These are phyloP conservation scores for Polyplosphaeria fusca DNA, from an alignment of 495 filamentous ascomycete species.

Conservation along the genomic window DNA sequence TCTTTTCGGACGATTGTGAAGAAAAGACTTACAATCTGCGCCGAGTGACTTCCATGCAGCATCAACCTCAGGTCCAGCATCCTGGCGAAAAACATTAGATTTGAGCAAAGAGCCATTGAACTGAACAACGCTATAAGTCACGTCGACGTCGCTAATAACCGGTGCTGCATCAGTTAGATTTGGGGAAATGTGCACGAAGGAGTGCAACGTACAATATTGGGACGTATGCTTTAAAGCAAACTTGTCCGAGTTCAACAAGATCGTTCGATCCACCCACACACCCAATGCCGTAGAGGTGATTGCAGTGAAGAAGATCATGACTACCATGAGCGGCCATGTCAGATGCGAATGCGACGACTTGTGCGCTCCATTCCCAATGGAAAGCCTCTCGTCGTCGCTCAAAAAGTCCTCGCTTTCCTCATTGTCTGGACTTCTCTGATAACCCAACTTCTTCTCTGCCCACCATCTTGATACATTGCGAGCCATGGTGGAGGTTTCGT, in stretches of 20 bases:
- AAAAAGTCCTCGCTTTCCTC: slow-evolving; percentile 8
- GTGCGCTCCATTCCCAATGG: too few species aligned
- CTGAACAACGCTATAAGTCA: slow-evolving; percentile 36
- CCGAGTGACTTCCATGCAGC: slow-evolving; percentile 57
- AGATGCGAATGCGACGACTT: too few species aligned
- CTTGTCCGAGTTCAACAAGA: slow-evolving; percentile 3
- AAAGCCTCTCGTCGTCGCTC: background rate
- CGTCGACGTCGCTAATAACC: slow-evolving; percentile 38
- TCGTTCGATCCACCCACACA: background rate
- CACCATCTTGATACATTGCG: slow-evolving; percentile 7
- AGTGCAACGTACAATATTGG: slow-evolving; percentile 17
- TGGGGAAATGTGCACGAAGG: background rate
- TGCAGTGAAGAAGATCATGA: background rate
- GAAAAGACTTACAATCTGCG: slow-evolving; percentile 44
- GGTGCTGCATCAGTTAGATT: slow-evolving; percentile 34
- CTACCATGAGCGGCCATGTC: background rate
- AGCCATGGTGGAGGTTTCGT: background rate
- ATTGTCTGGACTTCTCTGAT: background rate
- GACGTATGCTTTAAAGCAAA: slow-evolving; percentile 27
- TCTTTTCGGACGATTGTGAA: background rate
- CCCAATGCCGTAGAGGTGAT: slow-evolving; percentile 4
- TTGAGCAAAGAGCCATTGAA: slow-evolving; percentile 56
- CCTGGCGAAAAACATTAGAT: slow-evolving; percentile 52
- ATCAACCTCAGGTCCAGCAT: slow-evolving; percentile 55
- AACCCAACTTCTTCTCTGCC: slow-evolving; percentile 7